Evolutionary conservation across 805 yeast genomes (phyloP), one percentile per base, ranked within the genome.

Genomic region (Wickerhamiella spandovensis): DNA sequence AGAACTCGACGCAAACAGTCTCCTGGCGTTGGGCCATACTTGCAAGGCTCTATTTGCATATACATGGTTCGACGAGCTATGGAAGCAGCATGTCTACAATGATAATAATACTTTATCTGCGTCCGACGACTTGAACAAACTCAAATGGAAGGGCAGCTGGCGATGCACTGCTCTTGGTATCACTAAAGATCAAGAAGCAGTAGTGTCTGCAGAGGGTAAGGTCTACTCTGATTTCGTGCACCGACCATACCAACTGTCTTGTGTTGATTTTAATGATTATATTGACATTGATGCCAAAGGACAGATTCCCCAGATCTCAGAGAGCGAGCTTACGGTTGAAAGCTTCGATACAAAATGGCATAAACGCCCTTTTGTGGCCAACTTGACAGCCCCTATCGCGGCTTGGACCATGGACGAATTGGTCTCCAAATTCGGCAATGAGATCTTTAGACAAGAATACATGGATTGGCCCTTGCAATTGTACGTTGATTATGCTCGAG

Each of bases 161-260:
- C 73, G 89, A 56, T 67, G 74, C 38, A 79, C 90, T 2, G 2
- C 67, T 76, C 32, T 64, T 78, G 53, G 61, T 65, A 0, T 53
- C 72, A n/a, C 48, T 3, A 38, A 30, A 2, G 55, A 48, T 23
- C 30, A 39, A 21, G 58, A 54, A 32, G 53, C 62, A 4, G n/a
- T 10, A 2, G 41, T 61, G 1, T 53, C 51, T 25, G 57, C 57
- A 6, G 32, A 46, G n/a, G 57, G 74, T 67, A 45, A 44, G 24
- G 73, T 87, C 3, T 85, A 82, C 61, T 83, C 94, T 0, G 96
- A 88, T 61, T 56, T 76, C n/a, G 64, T 89, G 13, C 88, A 81
- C 63, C 72, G 92, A 47, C 95, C 96, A 2, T 87, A 76, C 59
- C 92, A 85, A 60, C 81, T 92, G 55, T 73, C 94, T 0, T 83